Conservation (phyloP, 2,329 filamentous ascomycete genomes). For the Verticillium longisporum region DNA sequence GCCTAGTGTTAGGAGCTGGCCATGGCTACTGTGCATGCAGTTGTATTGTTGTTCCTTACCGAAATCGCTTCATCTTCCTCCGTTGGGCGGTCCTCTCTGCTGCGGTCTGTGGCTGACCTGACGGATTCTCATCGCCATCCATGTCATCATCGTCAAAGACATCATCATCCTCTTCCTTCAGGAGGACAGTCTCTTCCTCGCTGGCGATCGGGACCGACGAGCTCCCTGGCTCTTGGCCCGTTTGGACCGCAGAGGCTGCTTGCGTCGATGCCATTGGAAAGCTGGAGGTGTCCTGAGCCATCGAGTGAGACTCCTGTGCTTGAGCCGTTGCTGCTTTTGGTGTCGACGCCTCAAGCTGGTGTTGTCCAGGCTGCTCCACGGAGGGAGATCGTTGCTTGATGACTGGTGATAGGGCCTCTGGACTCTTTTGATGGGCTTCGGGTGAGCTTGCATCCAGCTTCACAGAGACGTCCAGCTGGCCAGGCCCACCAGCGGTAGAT, state of each 20-base stretch:
- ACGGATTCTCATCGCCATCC: conserved; percentile 37
- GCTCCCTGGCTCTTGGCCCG: conserved; percentile 25
- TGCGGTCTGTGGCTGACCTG: conserved; percentile 41
- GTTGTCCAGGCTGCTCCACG: conserved; percentile 24
- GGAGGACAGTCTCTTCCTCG: conserved; percentile 21
- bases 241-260: conserved; percentile 18
- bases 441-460: conserved; percentile 42
- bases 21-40: neutral
- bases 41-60: conserved; percentile 38
- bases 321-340: conserved; percentile 27
- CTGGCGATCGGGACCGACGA: conserved; percentile 20
- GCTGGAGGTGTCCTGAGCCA: neutral
- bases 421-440: conserved; percentile 25
- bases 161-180: conserved; percentile 45
- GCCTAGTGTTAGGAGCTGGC: conserved; percentile 24
- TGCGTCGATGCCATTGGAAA: neutral
- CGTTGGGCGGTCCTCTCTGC: conserved; percentile 51
- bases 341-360: conserved; percentile 16
- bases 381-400: conserved; percentile 31
- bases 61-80: conserved; percentile 73
- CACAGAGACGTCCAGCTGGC: conserved; percentile 58
- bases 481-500: conserved; percentile 25
- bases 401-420: conserved; percentile 34
- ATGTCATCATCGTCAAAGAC: conserved; percentile 53
- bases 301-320: conserved; percentile 24